Percentiles rank a stretch among this genome's conserved stretches.
phyloP scores from a whole-genome alignment of 1,284 basidiomycete species.

The Ceratobasidium theobromae region DNA sequence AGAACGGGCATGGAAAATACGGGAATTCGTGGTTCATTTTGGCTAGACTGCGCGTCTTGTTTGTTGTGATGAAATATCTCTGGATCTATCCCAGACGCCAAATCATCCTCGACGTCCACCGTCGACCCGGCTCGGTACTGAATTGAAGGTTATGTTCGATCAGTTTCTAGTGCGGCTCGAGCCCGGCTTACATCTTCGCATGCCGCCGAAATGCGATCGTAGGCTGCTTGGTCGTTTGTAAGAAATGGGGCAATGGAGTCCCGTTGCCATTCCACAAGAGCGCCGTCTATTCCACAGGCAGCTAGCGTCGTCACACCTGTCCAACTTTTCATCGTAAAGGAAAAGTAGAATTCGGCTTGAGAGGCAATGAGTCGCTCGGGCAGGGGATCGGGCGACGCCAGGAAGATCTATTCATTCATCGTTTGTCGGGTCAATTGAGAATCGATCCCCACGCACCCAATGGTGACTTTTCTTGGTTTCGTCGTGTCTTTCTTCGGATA shows the following conservation, averaged over 20 bases:
- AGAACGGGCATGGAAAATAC: constrained; percentile 38
- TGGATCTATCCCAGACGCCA: constrained; percentile 36
- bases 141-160: background rate
- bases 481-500: constrained; percentile 34
- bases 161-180: background rate
- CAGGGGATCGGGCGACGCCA: constrained; percentile 40
- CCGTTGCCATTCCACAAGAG: constrained; percentile 35
- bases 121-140: constrained; percentile 40
- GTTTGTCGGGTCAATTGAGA: background rate
- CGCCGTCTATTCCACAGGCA: background rate
- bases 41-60: constrained; percentile 5
- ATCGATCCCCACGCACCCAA: constrained; percentile 36
- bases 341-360: constrained; percentile 38
- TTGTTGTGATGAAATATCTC: constrained; percentile 14
- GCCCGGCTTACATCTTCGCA: constrained; percentile 38
- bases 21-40: constrained; percentile 3
- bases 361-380: constrained; percentile 39
- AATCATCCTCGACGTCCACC: constrained; percentile 37
- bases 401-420: constrained; percentile 37
- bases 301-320: constrained; percentile 34
- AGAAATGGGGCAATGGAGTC: constrained; percentile 38
- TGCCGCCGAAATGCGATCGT: constrained; percentile 36
- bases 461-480: constrained; percentile 39
- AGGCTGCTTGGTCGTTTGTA: constrained; percentile 33
- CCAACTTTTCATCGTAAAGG: constrained; percentile 37